Evolutionary conservation across 768 basidiomycete genomes (phyloP), one percentile per base, ranked within the genome.

Genomic region (Naematelia encephala): DNA sequence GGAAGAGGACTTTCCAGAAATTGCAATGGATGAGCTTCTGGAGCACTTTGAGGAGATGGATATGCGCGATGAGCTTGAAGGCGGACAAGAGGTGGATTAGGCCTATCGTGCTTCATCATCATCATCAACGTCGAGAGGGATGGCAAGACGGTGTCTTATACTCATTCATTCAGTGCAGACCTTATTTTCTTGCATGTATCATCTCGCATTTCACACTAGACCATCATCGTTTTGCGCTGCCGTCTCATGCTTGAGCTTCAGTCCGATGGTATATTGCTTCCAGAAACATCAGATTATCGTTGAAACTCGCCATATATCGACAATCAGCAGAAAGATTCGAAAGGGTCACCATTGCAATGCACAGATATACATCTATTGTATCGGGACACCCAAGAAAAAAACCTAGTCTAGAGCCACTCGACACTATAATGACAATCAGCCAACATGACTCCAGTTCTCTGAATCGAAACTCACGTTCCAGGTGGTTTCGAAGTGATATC

Each of bases 401-500:
- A 39, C 16, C 8, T 16, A 39, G 34, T 39, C 53, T 60, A 62
- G 26, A 62, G 39, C 61, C 61, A 62, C 30, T 62, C 61, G 29
- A 62, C 61, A 46, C 61, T 62, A 30, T 39, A 12, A 26, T 44
- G 57, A 52, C 23, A 58, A 43, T 39, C 47, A 51, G n/a, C 16
- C 11, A 28, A 39, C 22, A 19, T 39, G 30, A 5, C 22, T 26
- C 56, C 13, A 48, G 16, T 4, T 19, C 21, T 46, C 48, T 8
- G 51, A 5, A 43, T 42, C 22, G 26, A 16, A 14, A 75, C 75
- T 77, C 63, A 77, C 69, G 80, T 80, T 52, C 89, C 91, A 56
- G 94, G 94, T 42, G 94, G 96, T 79, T 99, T 98, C 55, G 89
- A 91, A 1, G 94, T 96, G 58, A 98, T 90, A 73, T 99, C 96